Percentiles rank a stretch among this genome's conserved stretches.
Evolutionary conservation across 2,329 filamentous ascomycete genomes (phyloP).

Genomic region (Cladophialophora bantiana): DNA sequence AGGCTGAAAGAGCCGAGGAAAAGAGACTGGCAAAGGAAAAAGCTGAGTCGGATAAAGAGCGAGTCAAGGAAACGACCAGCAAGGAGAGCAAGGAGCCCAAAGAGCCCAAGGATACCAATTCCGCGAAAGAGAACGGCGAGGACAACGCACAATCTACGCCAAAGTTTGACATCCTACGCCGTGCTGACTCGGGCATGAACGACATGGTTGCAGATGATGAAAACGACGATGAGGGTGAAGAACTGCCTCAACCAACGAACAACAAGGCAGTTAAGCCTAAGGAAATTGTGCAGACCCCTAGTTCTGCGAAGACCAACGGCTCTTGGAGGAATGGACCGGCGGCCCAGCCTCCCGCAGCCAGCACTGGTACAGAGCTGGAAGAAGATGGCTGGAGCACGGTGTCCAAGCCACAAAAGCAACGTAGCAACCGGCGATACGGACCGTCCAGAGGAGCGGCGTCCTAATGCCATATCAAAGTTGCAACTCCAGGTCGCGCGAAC

Average conservation of each 20-base stretch:
- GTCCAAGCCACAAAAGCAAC: constrained; percentile 48
- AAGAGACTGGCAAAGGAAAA: constrained; percentile 70
- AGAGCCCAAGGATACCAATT: constrained; percentile 39
- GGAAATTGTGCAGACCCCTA: constrained; percentile 58
- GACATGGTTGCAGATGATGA: constrained; percentile 59
- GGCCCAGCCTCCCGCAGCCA: constrained; percentile 41
- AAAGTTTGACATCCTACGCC: constrained; percentile 63
- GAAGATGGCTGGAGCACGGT: constrained; percentile 60
- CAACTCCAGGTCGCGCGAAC: not conserved
- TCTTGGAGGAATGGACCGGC: constrained; percentile 48
- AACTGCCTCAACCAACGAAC: constrained; percentile 44
- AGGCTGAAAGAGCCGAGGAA: constrained; percentile 73
- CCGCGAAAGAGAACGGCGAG: constrained; percentile 37
- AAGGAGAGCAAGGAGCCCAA: constrained; percentile 47
- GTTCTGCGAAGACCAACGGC: constrained; percentile 49
- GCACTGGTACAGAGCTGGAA: constrained; percentile 46
- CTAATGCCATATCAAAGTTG: constrained; percentile 49
- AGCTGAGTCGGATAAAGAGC: constrained; percentile 57
- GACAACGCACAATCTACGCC: constrained; percentile 46
- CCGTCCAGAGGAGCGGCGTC: constrained; percentile 49
- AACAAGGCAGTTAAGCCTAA: constrained; percentile 64
- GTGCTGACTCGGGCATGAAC: constrained; percentile 56
- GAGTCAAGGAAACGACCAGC: constrained; percentile 47
- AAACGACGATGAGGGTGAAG: constrained; percentile 51
- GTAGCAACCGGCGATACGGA: constrained; percentile 53